Evolutionary conservation across 805 yeast genomes (phyloP).

Genomic region (Priceomyces melissophilus): DNA sequence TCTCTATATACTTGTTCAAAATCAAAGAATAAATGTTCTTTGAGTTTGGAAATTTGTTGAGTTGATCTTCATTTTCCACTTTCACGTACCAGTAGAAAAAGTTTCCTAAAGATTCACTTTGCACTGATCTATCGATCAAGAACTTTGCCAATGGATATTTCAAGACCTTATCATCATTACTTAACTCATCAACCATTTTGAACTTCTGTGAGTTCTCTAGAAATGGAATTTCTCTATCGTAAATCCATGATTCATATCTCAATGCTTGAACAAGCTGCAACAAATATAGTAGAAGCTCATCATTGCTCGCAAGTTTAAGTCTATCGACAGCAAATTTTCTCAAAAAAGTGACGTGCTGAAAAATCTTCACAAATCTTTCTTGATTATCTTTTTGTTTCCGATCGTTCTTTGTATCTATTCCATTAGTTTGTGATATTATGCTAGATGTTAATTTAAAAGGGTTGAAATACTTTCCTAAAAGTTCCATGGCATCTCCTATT

Average conservation of each 20-base stretch:
- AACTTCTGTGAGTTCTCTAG: constrained; percentile 11
- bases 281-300: constrained; percentile 75
- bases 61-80: constrained; percentile 76
- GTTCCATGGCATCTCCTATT: constrained; percentile 81
- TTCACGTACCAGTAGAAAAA: constrained; percentile 89
- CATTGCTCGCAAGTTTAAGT: constrained; percentile 70
- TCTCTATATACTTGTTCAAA: constrained; percentile 40
- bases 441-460: constrained; percentile 33
- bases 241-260: constrained; percentile 59
- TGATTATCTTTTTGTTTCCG: constrained; percentile 21
- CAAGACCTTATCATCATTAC: constrained; percentile 16
- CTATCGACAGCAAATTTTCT: constrained; percentile 87
- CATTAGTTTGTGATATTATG: constrained; percentile 4
- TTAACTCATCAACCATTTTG: constrained; percentile 15
- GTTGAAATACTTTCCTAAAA: constrained; percentile 73
- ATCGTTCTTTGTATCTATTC: constrained; percentile 6
- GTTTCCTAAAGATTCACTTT: constrained; percentile 67
- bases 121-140: constrained; percentile 65
- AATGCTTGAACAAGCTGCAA: constrained; percentile 90
- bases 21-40: constrained; percentile 31
- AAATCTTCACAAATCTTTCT: constrained; percentile 27
- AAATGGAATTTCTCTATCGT: constrained; percentile 12
- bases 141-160: constrained; percentile 70
- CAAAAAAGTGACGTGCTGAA: constrained; percentile 51
- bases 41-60: constrained; percentile 11